Percentiles rank a stretch among this genome's conserved stretches.
Evolutionary conservation across 768 basidiomycete species (phyloP).

Genomic region (Rhizopogon salebrosus): DNA sequence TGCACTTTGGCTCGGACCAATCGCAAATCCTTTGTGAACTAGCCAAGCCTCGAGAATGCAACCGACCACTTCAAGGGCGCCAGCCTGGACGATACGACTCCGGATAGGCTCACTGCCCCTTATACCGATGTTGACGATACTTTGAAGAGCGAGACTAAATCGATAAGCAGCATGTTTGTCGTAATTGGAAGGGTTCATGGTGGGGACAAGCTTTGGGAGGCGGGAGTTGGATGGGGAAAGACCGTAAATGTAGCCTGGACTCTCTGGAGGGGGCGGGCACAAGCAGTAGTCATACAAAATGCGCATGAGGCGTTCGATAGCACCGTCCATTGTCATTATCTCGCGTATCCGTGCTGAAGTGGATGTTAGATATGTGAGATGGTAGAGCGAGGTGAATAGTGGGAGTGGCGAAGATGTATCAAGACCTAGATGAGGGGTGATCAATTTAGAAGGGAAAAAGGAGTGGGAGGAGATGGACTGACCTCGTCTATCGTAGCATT

Average conservation of each 20-base stretch:
- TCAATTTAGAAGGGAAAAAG: conserved; percentile 7
- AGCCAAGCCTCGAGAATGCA: conserved; percentile 93
- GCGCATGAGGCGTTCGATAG: conserved; percentile 90
- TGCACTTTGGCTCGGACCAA: conserved; percentile 74
- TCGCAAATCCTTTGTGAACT: conserved; percentile 80
- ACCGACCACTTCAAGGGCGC: conserved; percentile 89
- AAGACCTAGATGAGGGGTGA: conserved; percentile 31
- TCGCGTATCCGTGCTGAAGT: conserved; percentile 97
- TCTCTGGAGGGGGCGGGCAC: conserved; percentile 76
- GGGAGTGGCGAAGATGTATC: conserved; percentile 57
- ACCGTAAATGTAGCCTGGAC: conserved; percentile 71
- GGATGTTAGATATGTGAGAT: conserved; percentile 93
- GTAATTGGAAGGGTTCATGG: conserved; percentile 61
- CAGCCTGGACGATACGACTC: conserved; percentile 89
- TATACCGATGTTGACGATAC: conserved; percentile 95
- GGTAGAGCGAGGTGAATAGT: conserved; percentile 90
- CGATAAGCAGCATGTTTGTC: conserved; percentile 85
- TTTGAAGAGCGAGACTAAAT: conserved; percentile 93
- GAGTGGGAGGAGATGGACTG: conserved; percentile 22
- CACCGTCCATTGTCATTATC: conserved; percentile 97
- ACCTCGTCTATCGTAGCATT: conserved; percentile 95
- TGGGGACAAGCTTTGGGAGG: conserved; percentile 50
- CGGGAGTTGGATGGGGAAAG: conserved; percentile 61
- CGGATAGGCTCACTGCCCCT: conserved; percentile 90
- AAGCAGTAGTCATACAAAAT: conserved; percentile 88